Conservation (phyloP, 441 rosid genomes). For the Jatropha multifida region DNA sequence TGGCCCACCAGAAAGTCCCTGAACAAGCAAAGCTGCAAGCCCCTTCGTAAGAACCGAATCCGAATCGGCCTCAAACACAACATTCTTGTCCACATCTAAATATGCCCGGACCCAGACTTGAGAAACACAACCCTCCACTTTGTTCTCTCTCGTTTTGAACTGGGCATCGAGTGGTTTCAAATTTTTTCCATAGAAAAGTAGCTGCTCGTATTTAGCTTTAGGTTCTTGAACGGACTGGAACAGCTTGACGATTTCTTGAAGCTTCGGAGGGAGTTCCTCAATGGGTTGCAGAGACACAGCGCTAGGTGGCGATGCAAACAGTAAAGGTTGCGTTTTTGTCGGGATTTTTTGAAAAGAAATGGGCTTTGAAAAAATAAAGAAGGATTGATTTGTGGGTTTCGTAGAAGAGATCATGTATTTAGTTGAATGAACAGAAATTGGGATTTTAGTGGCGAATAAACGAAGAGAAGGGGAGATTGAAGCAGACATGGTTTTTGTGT, state of each 20-base stretch:
- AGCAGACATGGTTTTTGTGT: background rate
- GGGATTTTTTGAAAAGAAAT: slow-evolving; percentile 51
- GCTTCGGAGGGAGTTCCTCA: slow-evolving; percentile 83
- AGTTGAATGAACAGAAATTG: slow-evolving; percentile 14
- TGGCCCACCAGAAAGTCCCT: slow-evolving; percentile 71
- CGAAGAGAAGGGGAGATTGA: slow-evolving; percentile 35
- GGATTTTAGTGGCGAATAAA: slow-evolving; percentile 32
- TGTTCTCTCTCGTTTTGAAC: slow-evolving; percentile 72
- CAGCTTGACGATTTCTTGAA: slow-evolving; percentile 59
- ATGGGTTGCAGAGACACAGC: slow-evolving; percentile 56
- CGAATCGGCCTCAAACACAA: slow-evolving; percentile 78
- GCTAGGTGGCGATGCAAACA: slow-evolving; percentile 33
- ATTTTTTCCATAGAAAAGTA: slow-evolving; percentile 76
- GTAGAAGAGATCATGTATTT: slow-evolving; percentile 10
- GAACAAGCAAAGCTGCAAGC: slow-evolving; percentile 75
- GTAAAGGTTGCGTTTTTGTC: slow-evolving; percentile 18
- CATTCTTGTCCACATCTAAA: slow-evolving; percentile 53
- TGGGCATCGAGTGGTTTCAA: slow-evolving; percentile 62
- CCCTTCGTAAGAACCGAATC: slow-evolving; percentile 85
- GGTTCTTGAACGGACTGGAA: slow-evolving; percentile 68
- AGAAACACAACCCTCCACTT: slow-evolving; percentile 89
- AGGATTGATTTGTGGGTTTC: slow-evolving; percentile 30
- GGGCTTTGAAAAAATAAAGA: slow-evolving; percentile 33
- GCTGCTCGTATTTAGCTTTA: slow-evolving; percentile 81
- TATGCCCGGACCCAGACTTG: slow-evolving; percentile 92